phyloP scores from a whole-genome alignment of 768 basidiomycete species.

The Trametes cubensis region DNA sequence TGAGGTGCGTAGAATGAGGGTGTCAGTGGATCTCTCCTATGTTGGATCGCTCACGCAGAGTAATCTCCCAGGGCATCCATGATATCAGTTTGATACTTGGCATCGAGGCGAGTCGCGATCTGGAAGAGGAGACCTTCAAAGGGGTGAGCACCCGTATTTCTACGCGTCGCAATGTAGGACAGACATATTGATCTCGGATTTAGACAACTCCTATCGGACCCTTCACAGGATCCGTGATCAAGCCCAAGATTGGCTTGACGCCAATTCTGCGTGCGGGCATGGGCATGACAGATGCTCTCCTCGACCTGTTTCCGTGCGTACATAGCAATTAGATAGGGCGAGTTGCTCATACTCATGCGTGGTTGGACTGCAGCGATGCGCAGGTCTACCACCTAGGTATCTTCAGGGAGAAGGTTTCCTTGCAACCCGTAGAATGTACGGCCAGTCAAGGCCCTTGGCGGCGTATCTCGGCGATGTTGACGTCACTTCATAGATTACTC shows the following conservation, averaged over 20 bases:
- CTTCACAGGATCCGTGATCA: constrained; percentile 78
- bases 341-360: not conserved
- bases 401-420: constrained; percentile 81
- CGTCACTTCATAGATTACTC: constrained; percentile 70
- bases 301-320: constrained; percentile 82
- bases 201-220: constrained; percentile 79
- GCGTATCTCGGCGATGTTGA: not conserved
- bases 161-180: not conserved
- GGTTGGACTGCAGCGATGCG: constrained; percentile 55
- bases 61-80: constrained; percentile 58
- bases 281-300: constrained; percentile 88
- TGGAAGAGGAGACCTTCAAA: constrained; percentile 63
- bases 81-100: constrained; percentile 78
- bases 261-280: constrained; percentile 93
- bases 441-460: not conserved
- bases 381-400: constrained; percentile 91
- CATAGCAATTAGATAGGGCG: not conserved
- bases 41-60: too few relatives aligned
- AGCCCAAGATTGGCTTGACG: constrained; percentile 79
- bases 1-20: constrained; percentile 49
- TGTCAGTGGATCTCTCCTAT: not conserved
- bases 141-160: constrained; percentile 52
- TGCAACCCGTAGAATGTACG: constrained; percentile 91
- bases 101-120: constrained; percentile 75
- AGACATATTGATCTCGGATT: not conserved